Conservation (phyloP, 2,329 filamentous ascomycete species). For the Penicillium olsonii region DNA sequence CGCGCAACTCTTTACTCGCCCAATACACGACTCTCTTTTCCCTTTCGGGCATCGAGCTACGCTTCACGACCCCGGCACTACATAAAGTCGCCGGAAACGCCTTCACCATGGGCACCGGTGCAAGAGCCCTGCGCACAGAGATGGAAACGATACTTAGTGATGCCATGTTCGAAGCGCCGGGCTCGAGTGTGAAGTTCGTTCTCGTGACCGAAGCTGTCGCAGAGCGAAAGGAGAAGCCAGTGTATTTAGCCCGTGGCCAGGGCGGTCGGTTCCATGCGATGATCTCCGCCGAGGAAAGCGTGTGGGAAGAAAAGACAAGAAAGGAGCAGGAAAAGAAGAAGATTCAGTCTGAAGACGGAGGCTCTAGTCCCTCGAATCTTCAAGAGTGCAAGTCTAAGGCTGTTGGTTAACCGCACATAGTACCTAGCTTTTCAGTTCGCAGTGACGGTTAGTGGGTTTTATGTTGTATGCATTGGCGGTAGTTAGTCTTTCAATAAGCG, state of each 20-base stretch:
- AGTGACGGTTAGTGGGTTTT: neutral
- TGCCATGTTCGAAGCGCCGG: constrained; percentile 78
- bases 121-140: constrained; percentile 75
- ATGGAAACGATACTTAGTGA: constrained; percentile 77
- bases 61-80: constrained; percentile 81
- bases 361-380: constrained; percentile 37
- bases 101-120: constrained; percentile 72
- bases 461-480: neutral
- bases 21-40: constrained; percentile 90
- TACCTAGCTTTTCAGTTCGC: neutral
- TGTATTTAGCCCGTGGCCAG: constrained; percentile 55
- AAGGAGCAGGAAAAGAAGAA: constrained; percentile 31
- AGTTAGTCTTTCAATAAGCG: neutral
- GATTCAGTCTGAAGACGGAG: constrained; percentile 10
- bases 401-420: constrained; percentile 20
- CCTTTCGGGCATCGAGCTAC: constrained; percentile 73
- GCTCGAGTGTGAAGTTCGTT: constrained; percentile 66
- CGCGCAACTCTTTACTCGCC: constrained; percentile 80
- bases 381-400: constrained; percentile 48
- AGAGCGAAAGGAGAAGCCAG: constrained; percentile 57
- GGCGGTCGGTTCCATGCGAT: constrained; percentile 53
- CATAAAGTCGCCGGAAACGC: constrained; percentile 75
- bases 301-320: constrained; percentile 49
- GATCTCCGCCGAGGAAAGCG: constrained; percentile 53
- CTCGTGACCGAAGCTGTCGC: constrained; percentile 72